These are phyloP conservation scores for Thelonectria rubi DNA, from an alignment of 2,329 filamentous ascomycete genomes.

Conservation along the genomic window DNA sequence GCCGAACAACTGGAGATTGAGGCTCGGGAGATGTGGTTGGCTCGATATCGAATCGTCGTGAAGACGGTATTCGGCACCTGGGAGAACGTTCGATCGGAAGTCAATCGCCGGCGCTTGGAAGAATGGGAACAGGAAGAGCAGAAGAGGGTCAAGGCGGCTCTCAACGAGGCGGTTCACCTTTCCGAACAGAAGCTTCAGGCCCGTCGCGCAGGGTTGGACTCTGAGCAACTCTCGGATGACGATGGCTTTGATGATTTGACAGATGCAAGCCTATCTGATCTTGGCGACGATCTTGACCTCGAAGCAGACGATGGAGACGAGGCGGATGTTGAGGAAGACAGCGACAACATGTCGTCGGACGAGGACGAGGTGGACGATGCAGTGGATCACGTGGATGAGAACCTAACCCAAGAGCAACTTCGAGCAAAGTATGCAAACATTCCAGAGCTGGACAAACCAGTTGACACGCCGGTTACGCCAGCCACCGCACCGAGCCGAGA, in stretches of 20 bases:
- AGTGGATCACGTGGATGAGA: conserved; percentile 66
- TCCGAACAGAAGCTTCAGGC: conserved; percentile 75
- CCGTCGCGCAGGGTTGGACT: conserved; percentile 63
- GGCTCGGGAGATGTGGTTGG: conserved; percentile 71
- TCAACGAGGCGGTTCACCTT: conserved; percentile 77
- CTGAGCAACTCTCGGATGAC: conserved; percentile 58
- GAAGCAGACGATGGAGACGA: conserved; percentile 52
- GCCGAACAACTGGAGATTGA: conserved; percentile 85
- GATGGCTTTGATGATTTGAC: conserved; percentile 58
- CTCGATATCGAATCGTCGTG: conserved; percentile 76
- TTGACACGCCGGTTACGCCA: conserved; percentile 38
- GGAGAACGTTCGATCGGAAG: conserved; percentile 70
- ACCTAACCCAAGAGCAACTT: conserved; percentile 74
- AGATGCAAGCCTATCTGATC: conserved; percentile 50
- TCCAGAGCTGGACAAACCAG: conserved; percentile 55
- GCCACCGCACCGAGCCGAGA: conserved; percentile 36
- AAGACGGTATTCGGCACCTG: conserved; percentile 65
- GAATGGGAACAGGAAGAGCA: conserved; percentile 74
- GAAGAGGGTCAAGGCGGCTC: conserved; percentile 70
- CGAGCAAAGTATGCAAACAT: conserved; percentile 74
- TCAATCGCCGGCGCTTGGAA: conserved; percentile 67
- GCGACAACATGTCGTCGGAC: conserved; percentile 67
- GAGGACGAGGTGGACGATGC: conserved; percentile 58
- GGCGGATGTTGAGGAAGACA: conserved; percentile 46
- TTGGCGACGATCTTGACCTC: conserved; percentile 46